A percentile compares a stretch with the other conserved stretches of the same genome.
Evolutionary conservation across 192 early-diverging fungal genomes (phyloP).

Genomic region (Backusella psychrophila): DNA sequence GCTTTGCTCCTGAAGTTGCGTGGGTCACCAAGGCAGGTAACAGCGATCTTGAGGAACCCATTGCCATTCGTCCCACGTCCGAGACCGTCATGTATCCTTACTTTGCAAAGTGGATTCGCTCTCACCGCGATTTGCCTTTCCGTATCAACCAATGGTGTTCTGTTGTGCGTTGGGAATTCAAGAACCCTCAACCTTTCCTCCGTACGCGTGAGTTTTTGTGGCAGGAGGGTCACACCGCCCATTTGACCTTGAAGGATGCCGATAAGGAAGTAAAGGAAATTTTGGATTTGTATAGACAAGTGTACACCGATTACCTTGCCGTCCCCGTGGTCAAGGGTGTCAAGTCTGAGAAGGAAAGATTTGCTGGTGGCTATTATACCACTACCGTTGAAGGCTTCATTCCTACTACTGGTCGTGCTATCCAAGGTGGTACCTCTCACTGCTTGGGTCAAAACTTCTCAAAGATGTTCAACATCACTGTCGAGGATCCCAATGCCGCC

Average conservation of each 20-base stretch:
- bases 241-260: slow-evolving; percentile 86
- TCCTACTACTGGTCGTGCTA: slow-evolving; percentile 94
- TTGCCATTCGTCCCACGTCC: slow-evolving; percentile 98
- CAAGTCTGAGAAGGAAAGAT: slow-evolving; percentile 99
- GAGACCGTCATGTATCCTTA: slow-evolving; percentile 99
- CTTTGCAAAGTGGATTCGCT: slow-evolving; percentile 97
- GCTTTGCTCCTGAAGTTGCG: slow-evolving; percentile 99
- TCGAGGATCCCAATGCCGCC: slow-evolving; percentile 80
- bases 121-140: slow-evolving; percentile 95
- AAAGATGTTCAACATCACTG: slow-evolving; percentile 96
- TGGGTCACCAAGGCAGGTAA: slow-evolving; percentile 98
- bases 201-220: slow-evolving; percentile 99
- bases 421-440: slow-evolving; percentile 98
- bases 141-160: slow-evolving; percentile 99
- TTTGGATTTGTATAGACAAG: slow-evolving; percentile 91
- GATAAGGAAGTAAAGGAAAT: slow-evolving; percentile 86
- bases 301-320: slow-evolving; percentile 96
- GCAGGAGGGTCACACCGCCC: slow-evolving; percentile 99
- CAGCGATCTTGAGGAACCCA: slow-evolving; percentile 90
- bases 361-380: slow-evolving; percentile 96
- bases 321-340: slow-evolving; percentile 94
- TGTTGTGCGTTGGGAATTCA: slow-evolving; percentile 99
- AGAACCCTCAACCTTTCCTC: slow-evolving; percentile 98
- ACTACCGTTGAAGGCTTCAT: slow-evolving; percentile 98
- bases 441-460: slow-evolving; percentile 99